Evolutionary conservation across 192 early-diverging fungal species (phyloP), one percentile per base, ranked within the genome.

Genomic region (Hyaloraphidium curvatum): DNA sequence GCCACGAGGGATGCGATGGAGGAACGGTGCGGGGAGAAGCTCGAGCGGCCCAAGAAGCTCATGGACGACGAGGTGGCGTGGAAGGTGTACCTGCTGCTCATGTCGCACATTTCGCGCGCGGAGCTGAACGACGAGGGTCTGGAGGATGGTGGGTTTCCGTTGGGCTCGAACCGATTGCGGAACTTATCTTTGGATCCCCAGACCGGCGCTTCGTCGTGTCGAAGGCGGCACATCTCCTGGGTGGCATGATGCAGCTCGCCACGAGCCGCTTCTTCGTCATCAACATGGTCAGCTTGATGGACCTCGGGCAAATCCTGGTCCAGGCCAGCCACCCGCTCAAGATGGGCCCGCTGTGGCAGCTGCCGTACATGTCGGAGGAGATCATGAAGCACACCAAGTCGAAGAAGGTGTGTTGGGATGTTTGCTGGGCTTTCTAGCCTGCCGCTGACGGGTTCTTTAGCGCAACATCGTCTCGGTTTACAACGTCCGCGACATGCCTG

Each of bases 181-280:
- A n/a, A n/a, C n/a, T n/a, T n/a, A n/a, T n/a, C n/a, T n/a, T n/a
- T n/a, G n/a, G n/a, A n/a, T n/a, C n/a, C n/a, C 2, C 40, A 62
- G 76, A 74, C 40, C 73, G 75, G 60, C 26, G 33, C 13, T 70
- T 78, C 52, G 82, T 91, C 52, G 75, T 86, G 11, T 69, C 80
- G 60, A 80, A 69, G 30, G 72, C 84, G 11, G 63, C 82, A 28
- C 77, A 77, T 27, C 73, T 99, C 28, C 61, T 94, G 23, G 75
- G 79, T 40, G 95, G 93, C 13, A 63, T 97, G 66, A 66, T 92
- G 22, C 87, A 91, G 59, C 89, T 97, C 43, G 73, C 90, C 9
- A 76, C 77, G 28, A 78, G 82, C 16, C 77, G 87, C 60, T 78
- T 79, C 55, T 99, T 93, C 91, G 71, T 89, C 27, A 66, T 58